These are phyloP conservation scores for Adansonia rubrostipa DNA, from an alignment of 441 rosid species.

Conservation along the genomic window DNA sequence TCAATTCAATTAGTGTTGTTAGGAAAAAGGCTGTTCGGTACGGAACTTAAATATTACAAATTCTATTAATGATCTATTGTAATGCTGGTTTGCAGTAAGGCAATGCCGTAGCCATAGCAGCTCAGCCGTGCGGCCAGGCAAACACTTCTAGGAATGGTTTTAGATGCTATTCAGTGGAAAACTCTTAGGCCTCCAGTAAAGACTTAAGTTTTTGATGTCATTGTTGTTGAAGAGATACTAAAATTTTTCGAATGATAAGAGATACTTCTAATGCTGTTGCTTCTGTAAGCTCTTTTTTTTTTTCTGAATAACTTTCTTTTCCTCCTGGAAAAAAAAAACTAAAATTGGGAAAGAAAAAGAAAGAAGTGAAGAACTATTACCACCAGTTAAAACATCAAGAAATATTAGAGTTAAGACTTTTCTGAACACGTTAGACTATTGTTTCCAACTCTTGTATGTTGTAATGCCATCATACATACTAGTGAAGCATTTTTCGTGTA, in stretches of 20 bases:
- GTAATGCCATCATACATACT: not conserved
- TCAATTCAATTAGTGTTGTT: not conserved
- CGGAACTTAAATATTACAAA: not conserved
- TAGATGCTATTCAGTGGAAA: not conserved
- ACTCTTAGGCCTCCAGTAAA: not conserved
- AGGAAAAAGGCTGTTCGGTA: not conserved
- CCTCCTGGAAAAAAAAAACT: not conserved
- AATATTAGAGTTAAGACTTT: not conserved
- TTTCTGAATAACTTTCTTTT: not conserved
- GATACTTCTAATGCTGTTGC: not conserved
- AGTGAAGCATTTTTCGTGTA: constrained; percentile 9
- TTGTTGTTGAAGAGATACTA: not conserved
- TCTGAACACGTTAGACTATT: not conserved
- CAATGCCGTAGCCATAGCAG: not conserved
- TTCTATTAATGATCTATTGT: not conserved
- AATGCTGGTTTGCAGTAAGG: not conserved
- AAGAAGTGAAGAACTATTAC: not conserved
- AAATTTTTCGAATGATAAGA: constrained; percentile 6
- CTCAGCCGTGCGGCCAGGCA: not conserved
- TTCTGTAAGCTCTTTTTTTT: not conserved
- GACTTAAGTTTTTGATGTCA: constrained; percentile 1
- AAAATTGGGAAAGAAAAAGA: not conserved
- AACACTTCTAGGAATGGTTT: not conserved
- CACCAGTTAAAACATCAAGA: not conserved
- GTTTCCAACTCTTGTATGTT: not conserved